Conservation (phyloP, 805 yeast genomes). For the Lipomyces starkeyi region DNA sequence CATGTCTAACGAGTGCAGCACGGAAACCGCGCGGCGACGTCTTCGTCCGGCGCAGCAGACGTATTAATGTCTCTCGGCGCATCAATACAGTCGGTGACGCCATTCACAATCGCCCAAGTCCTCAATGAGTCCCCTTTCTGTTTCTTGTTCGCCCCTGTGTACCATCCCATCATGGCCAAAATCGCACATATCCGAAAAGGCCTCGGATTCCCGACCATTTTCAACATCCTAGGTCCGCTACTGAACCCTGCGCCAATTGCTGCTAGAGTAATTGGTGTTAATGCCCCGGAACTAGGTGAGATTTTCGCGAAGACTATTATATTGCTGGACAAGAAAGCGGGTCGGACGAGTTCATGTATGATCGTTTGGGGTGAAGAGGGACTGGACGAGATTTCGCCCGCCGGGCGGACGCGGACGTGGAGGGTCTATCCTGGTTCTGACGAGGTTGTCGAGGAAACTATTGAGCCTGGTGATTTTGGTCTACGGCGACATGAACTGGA, state of each 20-base stretch:
- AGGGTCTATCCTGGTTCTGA: constrained; percentile 50
- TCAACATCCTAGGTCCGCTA: constrained; percentile 92
- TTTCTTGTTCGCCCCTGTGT: constrained; percentile 89
- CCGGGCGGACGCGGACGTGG: constrained; percentile 86
- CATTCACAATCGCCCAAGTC: constrained; percentile 63
- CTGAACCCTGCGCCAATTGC: constrained; percentile 85
- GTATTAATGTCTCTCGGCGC: constrained; percentile 80
- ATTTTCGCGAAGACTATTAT: constrained; percentile 84
- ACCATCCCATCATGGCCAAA: constrained; percentile 87
- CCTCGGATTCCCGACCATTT: constrained; percentile 89
- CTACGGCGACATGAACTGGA: constrained; percentile 71
- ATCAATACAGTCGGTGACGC: constrained; percentile 72
- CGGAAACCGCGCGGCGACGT: constrained; percentile 97
- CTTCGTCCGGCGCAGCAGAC: constrained; percentile 93
- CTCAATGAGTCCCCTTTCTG: constrained; percentile 57
- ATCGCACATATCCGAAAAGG: constrained; percentile 79
- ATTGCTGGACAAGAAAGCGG: constrained; percentile 58
- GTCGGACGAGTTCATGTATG: constrained; percentile 60
- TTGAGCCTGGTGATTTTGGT: constrained; percentile 68
- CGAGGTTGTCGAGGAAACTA: constrained; percentile 40
- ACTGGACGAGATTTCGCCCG: constrained; percentile 91
- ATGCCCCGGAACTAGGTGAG: constrained; percentile 75
- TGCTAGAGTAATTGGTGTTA: constrained; percentile 89
- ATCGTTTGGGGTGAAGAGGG: constrained; percentile 94
- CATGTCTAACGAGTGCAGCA: constrained; percentile 51